These are phyloP conservation scores for Lipomyces oligophaga DNA, from an alignment of 805 yeast species.

Conservation along the genomic window DNA sequence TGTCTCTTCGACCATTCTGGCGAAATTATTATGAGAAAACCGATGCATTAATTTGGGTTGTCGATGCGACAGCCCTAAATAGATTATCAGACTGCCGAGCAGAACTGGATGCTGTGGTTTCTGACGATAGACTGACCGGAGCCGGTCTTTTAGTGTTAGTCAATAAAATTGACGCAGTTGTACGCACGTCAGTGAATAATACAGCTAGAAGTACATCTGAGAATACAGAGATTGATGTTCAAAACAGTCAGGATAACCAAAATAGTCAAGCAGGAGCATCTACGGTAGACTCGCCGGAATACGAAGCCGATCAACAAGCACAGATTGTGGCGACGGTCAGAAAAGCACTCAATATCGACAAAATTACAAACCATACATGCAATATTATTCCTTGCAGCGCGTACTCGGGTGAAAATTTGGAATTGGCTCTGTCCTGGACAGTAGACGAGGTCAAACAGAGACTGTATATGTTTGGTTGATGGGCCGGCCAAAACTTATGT, in stretches of 20 bases:
- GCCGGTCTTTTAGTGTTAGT: conserved; percentile 62
- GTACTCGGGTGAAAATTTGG: conserved; percentile 43
- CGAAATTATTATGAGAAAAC: conserved; percentile 83
- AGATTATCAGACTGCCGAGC: conserved; percentile 60
- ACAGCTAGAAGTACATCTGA: no score
- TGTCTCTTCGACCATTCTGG: conserved; percentile 83
- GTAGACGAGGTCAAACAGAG: conserved; percentile 42
- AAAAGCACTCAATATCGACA: conserved; percentile 35
- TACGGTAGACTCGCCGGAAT: no score
- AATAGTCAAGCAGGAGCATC: no score
- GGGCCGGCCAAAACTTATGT: no score
- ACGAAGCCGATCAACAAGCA: background rate
- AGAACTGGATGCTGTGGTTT: conserved; percentile 61
- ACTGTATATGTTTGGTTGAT: conserved; percentile 34
- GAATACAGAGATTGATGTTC: background rate
- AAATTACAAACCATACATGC: conserved; percentile 43
- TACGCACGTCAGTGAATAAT: conserved; percentile 19
- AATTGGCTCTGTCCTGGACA: conserved; percentile 45
- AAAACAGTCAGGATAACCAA: background rate
- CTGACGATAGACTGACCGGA: conserved; percentile 67
- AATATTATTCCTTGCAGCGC: conserved; percentile 49
- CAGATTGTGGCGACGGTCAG: background rate
- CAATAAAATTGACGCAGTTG: conserved; percentile 67
- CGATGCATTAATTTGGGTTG: conserved; percentile 79
- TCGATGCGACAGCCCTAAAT: conserved; percentile 61